Percentiles rank a stretch among this genome's conserved stretches.
Evolutionary conservation across 352 stramenopile genomes (phyloP).

Genomic region (Pythium utonaiense): DNA sequence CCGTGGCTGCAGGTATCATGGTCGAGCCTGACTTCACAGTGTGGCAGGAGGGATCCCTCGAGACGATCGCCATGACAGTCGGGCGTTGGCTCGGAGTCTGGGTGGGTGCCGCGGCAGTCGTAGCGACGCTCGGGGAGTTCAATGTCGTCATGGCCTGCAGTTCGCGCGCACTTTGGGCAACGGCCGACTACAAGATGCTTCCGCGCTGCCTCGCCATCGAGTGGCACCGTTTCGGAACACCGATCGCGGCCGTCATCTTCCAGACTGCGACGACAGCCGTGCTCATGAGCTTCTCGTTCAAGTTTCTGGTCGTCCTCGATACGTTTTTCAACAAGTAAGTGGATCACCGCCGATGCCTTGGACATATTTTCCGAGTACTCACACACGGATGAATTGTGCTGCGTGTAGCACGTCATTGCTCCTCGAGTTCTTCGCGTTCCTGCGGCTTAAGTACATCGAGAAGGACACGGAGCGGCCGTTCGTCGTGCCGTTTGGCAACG

Average conservation of each 20-base stretch:
- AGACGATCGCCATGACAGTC: slow-evolving; percentile 72
- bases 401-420: slow-evolving; percentile 50
- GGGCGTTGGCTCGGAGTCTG: slow-evolving; percentile 76
- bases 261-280: slow-evolving; percentile 69
- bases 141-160: slow-evolving; percentile 86
- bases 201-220: slow-evolving; percentile 53
- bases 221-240: slow-evolving; percentile 75
- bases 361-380: too few species aligned
- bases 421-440: slow-evolving; percentile 82
- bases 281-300: slow-evolving; percentile 86
- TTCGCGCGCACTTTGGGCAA: slow-evolving; percentile 76
- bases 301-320: slow-evolving; percentile 77
- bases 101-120: slow-evolving; percentile 69
- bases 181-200: slow-evolving; percentile 85
- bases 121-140: slow-evolving; percentile 83
- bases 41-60: slow-evolving; percentile 73
- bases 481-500: slow-evolving; percentile 62
- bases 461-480: slow-evolving; percentile 73
- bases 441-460: slow-evolving; percentile 81
- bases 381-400: too few species aligned
- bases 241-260: slow-evolving; percentile 72
- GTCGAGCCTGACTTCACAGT: slow-evolving; percentile 61
- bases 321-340: slow-evolving; percentile 89
- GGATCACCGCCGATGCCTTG: background rate
- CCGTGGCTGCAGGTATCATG: slow-evolving; percentile 77